Conservation (phyloP, 2,329 filamentous ascomycete species). For the Simplicillium sp. region DNA sequence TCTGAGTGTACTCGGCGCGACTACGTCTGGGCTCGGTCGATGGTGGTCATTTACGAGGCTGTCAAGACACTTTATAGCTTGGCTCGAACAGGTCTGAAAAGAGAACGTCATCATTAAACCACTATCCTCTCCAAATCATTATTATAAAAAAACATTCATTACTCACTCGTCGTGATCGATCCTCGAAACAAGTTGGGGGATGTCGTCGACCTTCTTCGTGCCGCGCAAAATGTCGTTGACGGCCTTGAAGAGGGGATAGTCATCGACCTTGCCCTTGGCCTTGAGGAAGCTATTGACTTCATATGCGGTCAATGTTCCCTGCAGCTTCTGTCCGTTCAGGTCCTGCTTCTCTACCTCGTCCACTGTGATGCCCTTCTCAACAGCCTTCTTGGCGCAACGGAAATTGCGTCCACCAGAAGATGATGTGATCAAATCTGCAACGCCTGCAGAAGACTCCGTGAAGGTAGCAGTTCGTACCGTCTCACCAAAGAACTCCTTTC, state of each 20-base stretch:
- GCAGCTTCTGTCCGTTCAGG: constrained; percentile 92
- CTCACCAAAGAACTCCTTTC: constrained; percentile 82
- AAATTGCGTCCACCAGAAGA: constrained; percentile 91
- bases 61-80: background rate
- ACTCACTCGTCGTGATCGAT: constrained; percentile 1
- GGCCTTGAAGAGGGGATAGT: constrained; percentile 89
- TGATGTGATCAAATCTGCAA: constrained; percentile 91
- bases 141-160: background rate
- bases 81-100: too few relatives aligned
- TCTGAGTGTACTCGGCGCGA: background rate
- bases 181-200: constrained; percentile 56
- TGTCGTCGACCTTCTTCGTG: constrained; percentile 67
- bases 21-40: too few relatives aligned
- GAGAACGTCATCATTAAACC: too few relatives aligned
- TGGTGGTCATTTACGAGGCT: background rate
- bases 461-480: constrained; percentile 78
- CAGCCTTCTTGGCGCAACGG: constrained; percentile 80
- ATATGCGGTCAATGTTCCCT: constrained; percentile 83
- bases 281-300: constrained; percentile 89
- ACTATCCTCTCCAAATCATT: background rate
- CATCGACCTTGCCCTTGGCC: constrained; percentile 63
- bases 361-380: constrained; percentile 70
- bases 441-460: constrained; percentile 91
- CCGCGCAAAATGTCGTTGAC: constrained; percentile 75
- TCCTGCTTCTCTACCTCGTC: constrained; percentile 82